phyloP scores from a whole-genome alignment of 306 rosid species.

The Fagus sylvatica region DNA sequence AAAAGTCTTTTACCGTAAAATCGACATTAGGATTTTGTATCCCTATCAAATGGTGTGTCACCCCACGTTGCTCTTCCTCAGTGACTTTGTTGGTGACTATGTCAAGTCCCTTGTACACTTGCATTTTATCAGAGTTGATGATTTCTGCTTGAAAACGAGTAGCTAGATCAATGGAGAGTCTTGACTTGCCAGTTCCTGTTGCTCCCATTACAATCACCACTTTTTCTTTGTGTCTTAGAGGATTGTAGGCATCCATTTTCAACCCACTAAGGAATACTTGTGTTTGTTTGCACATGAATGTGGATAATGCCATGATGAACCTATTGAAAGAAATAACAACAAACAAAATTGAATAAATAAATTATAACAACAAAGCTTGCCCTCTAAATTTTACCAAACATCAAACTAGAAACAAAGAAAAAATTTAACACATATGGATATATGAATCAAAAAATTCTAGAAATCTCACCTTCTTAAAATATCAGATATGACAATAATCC shows the following conservation, averaged over 20 bases:
- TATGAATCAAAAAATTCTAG: no score
- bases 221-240: slow-evolving; percentile 55
- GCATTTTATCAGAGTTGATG: slow-evolving; percentile 92
- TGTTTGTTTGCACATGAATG: slow-evolving; percentile 39
- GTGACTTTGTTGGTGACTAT: slow-evolving; percentile 75
- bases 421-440: neutral
- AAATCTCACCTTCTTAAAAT: neutral
- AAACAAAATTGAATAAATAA: neutral
- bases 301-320: slow-evolving; percentile 33
- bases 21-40: slow-evolving; percentile 47
- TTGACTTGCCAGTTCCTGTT: slow-evolving; percentile 85
- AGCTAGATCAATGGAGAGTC: slow-evolving; percentile 74
- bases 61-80: slow-evolving; percentile 57
- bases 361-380: neutral
- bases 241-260: slow-evolving; percentile 30
- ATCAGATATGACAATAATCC: slow-evolving; percentile 14
- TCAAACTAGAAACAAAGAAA: neutral
- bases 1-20: slow-evolving; percentile 54
- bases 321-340: neutral
- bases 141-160: slow-evolving; percentile 57
- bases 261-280: slow-evolving; percentile 38
- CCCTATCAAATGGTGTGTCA: slow-evolving; percentile 82
- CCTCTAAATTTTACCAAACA: neutral
- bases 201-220: slow-evolving; percentile 83
- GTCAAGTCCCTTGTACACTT: slow-evolving; percentile 75